Percentiles rank a stretch among this genome's conserved stretches.
These are phyloP conservation scores for Erodium maritimum DNA, from an alignment of 345 rosid species.

Conservation along the genomic window DNA sequence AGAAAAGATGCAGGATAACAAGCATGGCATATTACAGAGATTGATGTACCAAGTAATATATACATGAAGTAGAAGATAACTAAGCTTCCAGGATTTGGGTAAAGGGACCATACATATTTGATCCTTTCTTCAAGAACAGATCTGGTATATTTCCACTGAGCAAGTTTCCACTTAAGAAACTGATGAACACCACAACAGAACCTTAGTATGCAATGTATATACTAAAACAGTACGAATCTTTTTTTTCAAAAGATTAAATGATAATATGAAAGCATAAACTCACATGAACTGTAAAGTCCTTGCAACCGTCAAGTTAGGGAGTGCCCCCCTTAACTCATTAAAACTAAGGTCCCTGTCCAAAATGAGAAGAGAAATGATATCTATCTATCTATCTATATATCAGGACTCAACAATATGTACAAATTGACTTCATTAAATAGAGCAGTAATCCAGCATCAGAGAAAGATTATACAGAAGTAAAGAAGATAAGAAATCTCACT, in stretches of 20 bases:
- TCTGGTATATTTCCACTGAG: slow-evolving; percentile 9
- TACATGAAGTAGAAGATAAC: not conserved
- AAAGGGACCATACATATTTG: not conserved
- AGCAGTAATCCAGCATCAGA: not conserved
- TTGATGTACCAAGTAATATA: not conserved
- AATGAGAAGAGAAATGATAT: not conserved
- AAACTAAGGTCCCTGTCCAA: slow-evolving; percentile 43
- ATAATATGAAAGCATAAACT: slow-evolving; percentile 9
- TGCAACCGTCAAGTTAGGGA: slow-evolving; percentile 20
- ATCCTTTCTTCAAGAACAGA: slow-evolving; percentile 2
- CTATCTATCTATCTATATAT: no score
- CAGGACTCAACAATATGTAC: not conserved
- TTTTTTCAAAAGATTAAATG: not conserved
- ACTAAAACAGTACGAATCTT: not conserved
- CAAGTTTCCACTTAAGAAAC: slow-evolving; percentile 19
- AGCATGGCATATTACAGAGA: not conserved
- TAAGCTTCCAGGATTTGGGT: not conserved
- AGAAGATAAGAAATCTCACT: not conserved
- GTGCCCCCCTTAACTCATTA: slow-evolving; percentile 33
- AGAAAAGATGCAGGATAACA: no score
- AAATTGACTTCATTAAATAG: not conserved
- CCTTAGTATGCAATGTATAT: not conserved
- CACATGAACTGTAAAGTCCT: slow-evolving; percentile 23
- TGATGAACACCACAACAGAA: not conserved
- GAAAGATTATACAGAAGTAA: not conserved